Conservation (phyloP, 2,329 filamentous ascomycete species). For the Orbilia oligospora region DNA sequence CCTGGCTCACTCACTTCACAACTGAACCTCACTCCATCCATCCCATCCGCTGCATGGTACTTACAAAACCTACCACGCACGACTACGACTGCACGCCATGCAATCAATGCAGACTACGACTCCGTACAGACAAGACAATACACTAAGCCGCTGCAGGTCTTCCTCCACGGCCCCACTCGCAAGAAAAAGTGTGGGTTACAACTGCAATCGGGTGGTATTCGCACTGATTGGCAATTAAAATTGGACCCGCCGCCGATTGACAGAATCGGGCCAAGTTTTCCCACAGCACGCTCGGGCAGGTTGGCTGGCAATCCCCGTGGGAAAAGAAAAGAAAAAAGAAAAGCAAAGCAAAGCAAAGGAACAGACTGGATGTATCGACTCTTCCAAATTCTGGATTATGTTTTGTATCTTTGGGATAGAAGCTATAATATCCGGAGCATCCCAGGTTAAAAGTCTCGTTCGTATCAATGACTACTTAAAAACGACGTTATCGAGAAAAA, state of each 20-base stretch:
- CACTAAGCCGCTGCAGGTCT: conserved; percentile 26
- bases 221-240: conserved; percentile 60
- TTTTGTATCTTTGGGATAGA: neutral
- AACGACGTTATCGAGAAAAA: conserved; percentile 5
- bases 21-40: neutral
- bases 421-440: conserved; percentile 19
- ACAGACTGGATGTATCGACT: neutral
- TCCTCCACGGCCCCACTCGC: conserved; percentile 41
- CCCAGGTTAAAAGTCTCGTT: conserved; percentile 7
- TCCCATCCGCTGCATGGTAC: no score
- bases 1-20: neutral
- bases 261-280: conserved; percentile 49
- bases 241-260: conserved; percentile 57
- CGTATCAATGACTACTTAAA: conserved; percentile 6
- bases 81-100: neutral
- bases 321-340: conserved; percentile 27
- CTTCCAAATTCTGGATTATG: conserved; percentile 28
- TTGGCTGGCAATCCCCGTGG: conserved; percentile 43
- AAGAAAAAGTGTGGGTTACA: conserved; percentile 43
- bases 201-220: conserved; percentile 38
- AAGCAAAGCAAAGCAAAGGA: conserved; percentile 9
- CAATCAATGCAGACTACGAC: conserved; percentile 14
- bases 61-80: neutral
- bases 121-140: conserved; percentile 1
- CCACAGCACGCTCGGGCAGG: conserved; percentile 45